Percentiles rank a stretch among this genome's conserved stretches.
Evolutionary conservation across 345 rosid genomes (phyloP).

Genomic region (Stellera chamaejasme): DNA sequence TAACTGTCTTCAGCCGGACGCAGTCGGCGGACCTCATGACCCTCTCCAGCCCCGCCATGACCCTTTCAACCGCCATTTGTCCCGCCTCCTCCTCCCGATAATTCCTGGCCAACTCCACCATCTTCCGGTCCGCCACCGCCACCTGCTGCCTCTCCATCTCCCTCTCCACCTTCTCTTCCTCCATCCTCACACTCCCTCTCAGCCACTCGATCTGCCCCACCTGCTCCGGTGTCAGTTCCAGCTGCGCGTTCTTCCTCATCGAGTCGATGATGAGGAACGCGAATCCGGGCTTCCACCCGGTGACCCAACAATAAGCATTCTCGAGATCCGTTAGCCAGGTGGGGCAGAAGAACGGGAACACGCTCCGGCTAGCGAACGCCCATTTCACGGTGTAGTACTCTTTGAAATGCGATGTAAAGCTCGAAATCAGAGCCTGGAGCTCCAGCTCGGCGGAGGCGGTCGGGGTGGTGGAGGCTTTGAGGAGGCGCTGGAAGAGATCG

Average conservation of each 20-base stretch:
- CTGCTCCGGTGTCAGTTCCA: slow-evolving; percentile 42
- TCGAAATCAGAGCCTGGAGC: slow-evolving; percentile 39
- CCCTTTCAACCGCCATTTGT: slow-evolving; percentile 28
- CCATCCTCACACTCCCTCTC: slow-evolving; percentile 43
- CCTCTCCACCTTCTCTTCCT: slow-evolving; percentile 69
- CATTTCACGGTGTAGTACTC: slow-evolving; percentile 70
- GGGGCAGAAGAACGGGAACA: slow-evolving; percentile 52
- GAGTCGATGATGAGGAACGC: slow-evolving; percentile 44
- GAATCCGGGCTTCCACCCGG: slow-evolving; percentile 79
- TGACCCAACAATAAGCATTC: slow-evolving; percentile 58
- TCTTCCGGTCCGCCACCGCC: slow-evolving; percentile 17
- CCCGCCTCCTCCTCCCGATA: slow-evolving; percentile 14
- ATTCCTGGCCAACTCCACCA: slow-evolving; percentile 30
- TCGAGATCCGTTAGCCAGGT: slow-evolving; percentile 58
- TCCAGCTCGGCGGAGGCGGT: slow-evolving; percentile 11
- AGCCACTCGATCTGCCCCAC: slow-evolving; percentile 39
- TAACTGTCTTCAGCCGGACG: slow-evolving; percentile 67
- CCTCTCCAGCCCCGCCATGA: slow-evolving; percentile 43
- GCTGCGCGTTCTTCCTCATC: slow-evolving; percentile 20
- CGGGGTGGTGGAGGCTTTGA: slow-evolving; percentile 10
- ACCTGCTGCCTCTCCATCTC: slow-evolving; percentile 86
- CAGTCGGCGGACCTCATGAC: slow-evolving; percentile 80
- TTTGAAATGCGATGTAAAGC: slow-evolving; percentile 62
- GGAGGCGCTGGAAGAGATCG: slow-evolving; percentile 31
- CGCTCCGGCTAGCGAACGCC: slow-evolving; percentile 61